These are phyloP conservation scores for Didymella pinodella DNA, from an alignment of 2,329 filamentous ascomycete species.

Conservation along the genomic window DNA sequence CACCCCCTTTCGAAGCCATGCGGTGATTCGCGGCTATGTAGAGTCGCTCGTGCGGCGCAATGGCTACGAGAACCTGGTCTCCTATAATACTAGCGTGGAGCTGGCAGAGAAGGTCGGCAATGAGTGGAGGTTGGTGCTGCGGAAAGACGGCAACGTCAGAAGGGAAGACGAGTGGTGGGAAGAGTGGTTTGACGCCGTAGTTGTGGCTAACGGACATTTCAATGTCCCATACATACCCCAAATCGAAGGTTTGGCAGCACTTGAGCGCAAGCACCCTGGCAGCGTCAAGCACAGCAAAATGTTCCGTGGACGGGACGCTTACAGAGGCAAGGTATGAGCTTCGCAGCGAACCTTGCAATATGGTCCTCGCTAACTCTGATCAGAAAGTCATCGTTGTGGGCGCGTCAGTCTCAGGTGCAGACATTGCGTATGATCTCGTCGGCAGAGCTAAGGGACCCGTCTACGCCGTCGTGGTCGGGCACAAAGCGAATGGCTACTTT, in stretches of 20 bases:
- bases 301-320: conserved; percentile 59
- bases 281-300: conserved; percentile 65
- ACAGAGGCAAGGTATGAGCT: conserved; percentile 54
- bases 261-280: conserved; percentile 57
- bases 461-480: conserved; percentile 63
- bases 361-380: conserved; percentile 8
- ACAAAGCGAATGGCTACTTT: conserved; percentile 63
- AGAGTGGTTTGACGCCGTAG: conserved; percentile 68
- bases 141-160: conserved; percentile 44
- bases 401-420: conserved; percentile 70
- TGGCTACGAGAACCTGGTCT: conserved; percentile 62
- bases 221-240: conserved; percentile 65
- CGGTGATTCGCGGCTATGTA: conserved; percentile 64
- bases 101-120: conserved; percentile 61
- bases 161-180: conserved; percentile 67
- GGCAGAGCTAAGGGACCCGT: conserved; percentile 58
- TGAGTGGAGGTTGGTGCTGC: conserved; percentile 60
- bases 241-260: conserved; percentile 59
- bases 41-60: conserved; percentile 60
- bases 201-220: conserved; percentile 69
- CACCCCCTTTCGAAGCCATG: conserved; percentile 70
- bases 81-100: conserved; percentile 69
- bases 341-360: not conserved
- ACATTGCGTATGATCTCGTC: conserved; percentile 65
- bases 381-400: conserved; percentile 69